Percentiles rank a stretch among this genome's conserved stretches.
Evolutionary conservation across 2,329 filamentous ascomycete species (phyloP).

Genomic region (Botrytis elliptica): DNA sequence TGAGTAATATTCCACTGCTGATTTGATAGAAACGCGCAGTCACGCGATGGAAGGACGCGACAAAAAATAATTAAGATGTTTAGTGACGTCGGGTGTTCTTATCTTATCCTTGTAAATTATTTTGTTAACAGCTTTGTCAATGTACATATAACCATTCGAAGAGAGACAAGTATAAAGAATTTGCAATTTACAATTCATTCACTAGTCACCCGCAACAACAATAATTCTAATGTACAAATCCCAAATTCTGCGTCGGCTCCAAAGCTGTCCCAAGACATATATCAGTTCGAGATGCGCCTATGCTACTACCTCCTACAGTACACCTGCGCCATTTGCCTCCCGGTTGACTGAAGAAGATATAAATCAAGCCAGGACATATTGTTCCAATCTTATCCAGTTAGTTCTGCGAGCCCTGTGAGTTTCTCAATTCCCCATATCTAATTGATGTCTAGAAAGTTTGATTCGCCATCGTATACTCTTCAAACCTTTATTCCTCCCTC

Average conservation of each 20-base stretch:
- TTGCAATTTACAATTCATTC: not conserved
- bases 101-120: not conserved
- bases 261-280: conserved; percentile 22
- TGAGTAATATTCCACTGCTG: conserved; percentile 10
- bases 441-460: conserved; percentile 65
- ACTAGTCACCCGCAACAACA: not conserved
- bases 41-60: conserved; percentile 23
- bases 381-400: conserved; percentile 40
- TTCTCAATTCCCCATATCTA: conserved; percentile 19
- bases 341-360: conserved; percentile 39
- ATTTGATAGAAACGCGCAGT: conserved; percentile 31
- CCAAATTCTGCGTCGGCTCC: conserved; percentile 29
- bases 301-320: conserved; percentile 38
- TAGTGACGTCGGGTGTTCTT: conserved; percentile 24
- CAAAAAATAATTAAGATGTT: conserved; percentile 16
- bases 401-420: conserved; percentile 14
- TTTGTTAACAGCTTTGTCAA: not conserved
- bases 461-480: conserved; percentile 84
- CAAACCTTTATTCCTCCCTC: conserved; percentile 78
- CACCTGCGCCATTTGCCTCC: conserved; percentile 36
- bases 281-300: conserved; percentile 31
- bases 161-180: not conserved
- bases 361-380: conserved; percentile 38
- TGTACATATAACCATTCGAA: not conserved
- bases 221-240: conserved; percentile 12